Conservation (phyloP, 2,329 filamentous ascomycete species). For the Penicillium sclerotiorum region DNA sequence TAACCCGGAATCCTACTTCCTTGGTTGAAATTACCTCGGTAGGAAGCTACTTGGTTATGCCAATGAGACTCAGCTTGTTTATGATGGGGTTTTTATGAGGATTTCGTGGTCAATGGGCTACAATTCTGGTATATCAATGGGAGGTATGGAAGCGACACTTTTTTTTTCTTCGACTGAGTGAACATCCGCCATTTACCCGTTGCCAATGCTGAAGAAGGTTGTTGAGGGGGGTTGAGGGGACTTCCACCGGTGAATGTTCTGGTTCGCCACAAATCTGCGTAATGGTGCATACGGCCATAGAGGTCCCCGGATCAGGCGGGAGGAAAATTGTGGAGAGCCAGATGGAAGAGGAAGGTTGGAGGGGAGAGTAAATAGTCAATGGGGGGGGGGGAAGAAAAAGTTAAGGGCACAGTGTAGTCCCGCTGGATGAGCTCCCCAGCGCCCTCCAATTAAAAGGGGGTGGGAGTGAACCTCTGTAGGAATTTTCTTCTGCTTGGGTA, state of each 20-base stretch:
- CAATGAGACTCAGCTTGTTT: neutral
- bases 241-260: slow-evolving; percentile 9
- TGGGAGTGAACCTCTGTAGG: too few relatives aligned
- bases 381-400: neutral
- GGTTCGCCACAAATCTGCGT: slow-evolving; percentile 14
- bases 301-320: slow-evolving; percentile 15
- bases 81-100: neutral
- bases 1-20: slow-evolving; percentile 16
- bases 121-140: neutral
- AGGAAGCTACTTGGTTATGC: neutral
- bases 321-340: slow-evolving; percentile 13
- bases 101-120: neutral
- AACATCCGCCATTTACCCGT: slow-evolving; percentile 14
- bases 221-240: neutral
- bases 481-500: too few relatives aligned
- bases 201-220: neutral
- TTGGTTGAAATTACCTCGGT: neutral
- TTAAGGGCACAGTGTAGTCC: slow-evolving; percentile 8
- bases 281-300: slow-evolving; percentile 10
- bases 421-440: neutral
- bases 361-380: neutral
- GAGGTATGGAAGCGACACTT: neutral
- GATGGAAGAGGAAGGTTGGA: neutral
- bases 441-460: neutral
- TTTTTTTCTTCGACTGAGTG: neutral